A percentile compares a stretch with the other conserved stretches of the same genome.
phyloP scores from a whole-genome alignment of 192 early-diverging fungal species.

The Umbelopsis ramanniana region DNA sequence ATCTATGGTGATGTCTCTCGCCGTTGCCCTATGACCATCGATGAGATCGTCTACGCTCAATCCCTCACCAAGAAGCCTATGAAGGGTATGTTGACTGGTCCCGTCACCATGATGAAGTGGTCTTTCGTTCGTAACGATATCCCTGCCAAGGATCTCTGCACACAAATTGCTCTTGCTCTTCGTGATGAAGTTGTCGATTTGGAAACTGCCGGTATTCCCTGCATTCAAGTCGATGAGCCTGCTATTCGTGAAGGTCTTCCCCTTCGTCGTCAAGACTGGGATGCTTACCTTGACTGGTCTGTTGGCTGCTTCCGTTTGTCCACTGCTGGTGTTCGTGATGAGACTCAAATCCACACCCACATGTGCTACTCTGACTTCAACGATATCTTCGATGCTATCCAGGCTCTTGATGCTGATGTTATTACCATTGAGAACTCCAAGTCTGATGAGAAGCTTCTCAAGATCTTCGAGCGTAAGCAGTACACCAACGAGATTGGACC shows the following conservation, averaged over 20 bases:
- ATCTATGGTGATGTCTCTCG: slow-evolving; percentile 97
- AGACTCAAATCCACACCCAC: slow-evolving; percentile 97
- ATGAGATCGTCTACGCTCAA: slow-evolving; percentile 85
- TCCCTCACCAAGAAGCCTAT: slow-evolving; percentile 86
- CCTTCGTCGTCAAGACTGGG: slow-evolving; percentile 84
- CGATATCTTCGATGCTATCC: slow-evolving; percentile 95
- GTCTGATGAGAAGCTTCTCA: slow-evolving; percentile 94
- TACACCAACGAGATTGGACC: slow-evolving; percentile 95
- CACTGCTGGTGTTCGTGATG: slow-evolving; percentile 81
- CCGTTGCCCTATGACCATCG: slow-evolving; percentile 91
- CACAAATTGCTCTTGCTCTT: slow-evolving; percentile 93
- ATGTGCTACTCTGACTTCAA: slow-evolving; percentile 99
- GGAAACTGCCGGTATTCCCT: slow-evolving; percentile 88
- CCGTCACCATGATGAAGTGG: slow-evolving; percentile 98
- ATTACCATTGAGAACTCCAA: slow-evolving; percentile 99
- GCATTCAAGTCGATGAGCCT: slow-evolving; percentile 98
- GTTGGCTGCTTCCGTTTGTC: slow-evolving; percentile 91
- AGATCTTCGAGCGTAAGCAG: slow-evolving; percentile 79
- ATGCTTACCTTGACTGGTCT: slow-evolving; percentile 93
- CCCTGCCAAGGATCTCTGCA: slow-evolving; percentile 79
- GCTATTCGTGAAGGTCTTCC: slow-evolving; percentile 99
- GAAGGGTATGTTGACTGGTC: slow-evolving; percentile 99
- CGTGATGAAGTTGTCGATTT: slow-evolving; percentile 96
- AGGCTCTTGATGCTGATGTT: slow-evolving; percentile 92
- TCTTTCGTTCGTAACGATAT: slow-evolving; percentile 99